A percentile compares a stretch with the other conserved stretches of the same genome.
Conservation (phyloP, 805 yeast genomes). For the Yamadazyma insecticola region DNA sequence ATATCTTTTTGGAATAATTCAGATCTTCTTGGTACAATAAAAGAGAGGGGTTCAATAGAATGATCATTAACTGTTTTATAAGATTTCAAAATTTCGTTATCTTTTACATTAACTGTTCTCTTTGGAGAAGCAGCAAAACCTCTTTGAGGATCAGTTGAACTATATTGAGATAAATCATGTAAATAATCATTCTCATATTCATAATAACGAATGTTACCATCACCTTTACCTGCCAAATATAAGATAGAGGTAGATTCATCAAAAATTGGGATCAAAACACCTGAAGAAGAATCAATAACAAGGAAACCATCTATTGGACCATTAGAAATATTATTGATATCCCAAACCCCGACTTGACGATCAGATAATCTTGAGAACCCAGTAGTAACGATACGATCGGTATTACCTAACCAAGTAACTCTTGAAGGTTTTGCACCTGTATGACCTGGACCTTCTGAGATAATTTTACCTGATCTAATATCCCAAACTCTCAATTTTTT, state of each 20-base stretch:
- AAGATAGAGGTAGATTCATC: slow-evolving; percentile 78
- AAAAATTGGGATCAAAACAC: slow-evolving; percentile 86
- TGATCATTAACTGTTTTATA: slow-evolving; percentile 87
- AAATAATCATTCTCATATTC: slow-evolving; percentile 85
- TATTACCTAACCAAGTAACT: slow-evolving; percentile 85
- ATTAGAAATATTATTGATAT: slow-evolving; percentile 59
- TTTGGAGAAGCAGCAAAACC: slow-evolving; percentile 92
- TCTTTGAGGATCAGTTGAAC: slow-evolving; percentile 89
- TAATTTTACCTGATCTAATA: slow-evolving; percentile 63
- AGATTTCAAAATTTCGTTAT: slow-evolving; percentile 77
- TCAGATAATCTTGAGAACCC: slow-evolving; percentile 92
- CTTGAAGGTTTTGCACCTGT: slow-evolving; percentile 89
- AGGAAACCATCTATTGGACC: slow-evolving; percentile 92
- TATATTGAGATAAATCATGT: slow-evolving; percentile 80
- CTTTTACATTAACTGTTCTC: slow-evolving; percentile 68
- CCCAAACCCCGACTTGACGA: slow-evolving; percentile 95
- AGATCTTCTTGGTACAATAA: slow-evolving; percentile 89
- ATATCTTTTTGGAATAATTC: slow-evolving; percentile 92
- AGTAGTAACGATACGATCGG: slow-evolving; percentile 83
- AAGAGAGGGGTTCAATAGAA: slow-evolving; percentile 84
- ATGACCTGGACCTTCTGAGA: slow-evolving; percentile 87
- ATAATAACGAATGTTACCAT: slow-evolving; percentile 92
- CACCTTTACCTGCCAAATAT: slow-evolving; percentile 95
- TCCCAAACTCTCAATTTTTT: slow-evolving; percentile 91
- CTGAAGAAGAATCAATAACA: slow-evolving; percentile 84